phyloP scores from a whole-genome alignment of 371 early-diverging fungal genomes.

The Mucor indicus region DNA sequence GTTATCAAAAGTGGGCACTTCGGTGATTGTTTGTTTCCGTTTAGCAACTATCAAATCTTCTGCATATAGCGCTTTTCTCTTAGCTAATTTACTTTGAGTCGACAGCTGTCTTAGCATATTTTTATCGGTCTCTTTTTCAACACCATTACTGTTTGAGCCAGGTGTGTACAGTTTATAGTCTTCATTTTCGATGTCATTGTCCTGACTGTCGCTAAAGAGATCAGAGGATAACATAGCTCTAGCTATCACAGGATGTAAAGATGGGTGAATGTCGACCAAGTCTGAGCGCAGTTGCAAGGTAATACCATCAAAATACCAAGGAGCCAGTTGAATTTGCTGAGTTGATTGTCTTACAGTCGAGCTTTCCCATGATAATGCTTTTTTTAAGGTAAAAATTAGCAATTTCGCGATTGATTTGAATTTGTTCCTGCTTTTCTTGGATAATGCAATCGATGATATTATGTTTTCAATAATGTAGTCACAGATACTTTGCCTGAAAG shows the following conservation, averaged over 20 bases:
- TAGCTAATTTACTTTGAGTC: background rate
- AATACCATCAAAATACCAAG: slow-evolving; percentile 42
- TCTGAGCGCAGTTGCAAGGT: slow-evolving; percentile 28
- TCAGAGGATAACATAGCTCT: slow-evolving; percentile 7
- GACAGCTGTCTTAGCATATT: too few species aligned
- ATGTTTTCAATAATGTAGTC: slow-evolving; percentile 69
- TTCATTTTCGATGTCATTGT: background rate
- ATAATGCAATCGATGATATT: slow-evolving; percentile 11
- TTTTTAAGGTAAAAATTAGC: slow-evolving; percentile 29
- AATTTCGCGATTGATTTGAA: slow-evolving; percentile 1
- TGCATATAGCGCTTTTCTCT: background rate
- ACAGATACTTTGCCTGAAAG: slow-evolving; percentile 61
- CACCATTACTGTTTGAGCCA: background rate
- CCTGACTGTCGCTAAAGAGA: background rate
- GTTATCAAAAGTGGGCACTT: slow-evolving; percentile 5
- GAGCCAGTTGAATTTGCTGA: slow-evolving; percentile 17
- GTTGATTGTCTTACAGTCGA: slow-evolving; percentile 55
- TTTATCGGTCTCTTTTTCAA: background rate
- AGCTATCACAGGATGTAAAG: slow-evolving; percentile 26
- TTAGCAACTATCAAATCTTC: background rate
- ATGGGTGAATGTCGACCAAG: slow-evolving; percentile 24
- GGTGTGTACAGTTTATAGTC: slow-evolving; percentile 2
- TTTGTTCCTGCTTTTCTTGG: background rate
- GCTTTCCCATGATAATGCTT: slow-evolving; percentile 48
- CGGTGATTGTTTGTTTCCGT: background rate